Evolutionary conservation across 2,329 filamentous ascomycete species (phyloP), one percentile per base, ranked within the genome.

Genomic region (Colletotrichum karsti): DNA sequence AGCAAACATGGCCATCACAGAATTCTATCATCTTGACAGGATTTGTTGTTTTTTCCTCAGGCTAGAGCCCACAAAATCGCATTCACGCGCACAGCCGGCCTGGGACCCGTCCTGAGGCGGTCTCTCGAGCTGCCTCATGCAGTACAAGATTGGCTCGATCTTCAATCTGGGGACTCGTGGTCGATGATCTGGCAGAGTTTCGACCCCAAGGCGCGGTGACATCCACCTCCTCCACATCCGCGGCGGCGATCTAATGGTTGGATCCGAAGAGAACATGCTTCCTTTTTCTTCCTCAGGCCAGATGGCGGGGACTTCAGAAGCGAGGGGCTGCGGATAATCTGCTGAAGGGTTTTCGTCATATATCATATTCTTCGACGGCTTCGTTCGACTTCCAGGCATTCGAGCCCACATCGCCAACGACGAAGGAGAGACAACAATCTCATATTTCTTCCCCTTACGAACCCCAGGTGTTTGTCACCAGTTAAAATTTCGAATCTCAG

Each of bases 321-420:
- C 39, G 22, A 50, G 10, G n/a, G 22, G n/a, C n/a, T n/a, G n/a
- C n/a, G 58, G 50, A 42, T 30, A 56, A 51, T 30, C 33, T 35
- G 55, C 26, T 69, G 28, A 41, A 57, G 22, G 39, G 15, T 33
- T 51, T 64, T 51, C 33, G 64, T 67, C 60, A 64, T 15, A 64
- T 67, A 48, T 67, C 64, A 33, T 39, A 51, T 46, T 67, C 26
- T 26, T 7, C 44, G 13, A 55, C 55, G 15, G 33, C 63, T 26
- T 28, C 24, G 30, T 55, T 42, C 39, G 33, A 60, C 55, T 35
- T 62, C 28, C 50, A 57, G 22, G 10, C 44, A 53, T n/a, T 37
- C 12, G 30, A 64, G 37, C 35, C 42, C 64, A 53, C 64, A 64
- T 30, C 28, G 24, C 46, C 28, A 46, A 28, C 51, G 33, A 44